phyloP scores from a whole-genome alignment of 805 yeast species.

The Myxozyma vanderwaltii region DNA sequence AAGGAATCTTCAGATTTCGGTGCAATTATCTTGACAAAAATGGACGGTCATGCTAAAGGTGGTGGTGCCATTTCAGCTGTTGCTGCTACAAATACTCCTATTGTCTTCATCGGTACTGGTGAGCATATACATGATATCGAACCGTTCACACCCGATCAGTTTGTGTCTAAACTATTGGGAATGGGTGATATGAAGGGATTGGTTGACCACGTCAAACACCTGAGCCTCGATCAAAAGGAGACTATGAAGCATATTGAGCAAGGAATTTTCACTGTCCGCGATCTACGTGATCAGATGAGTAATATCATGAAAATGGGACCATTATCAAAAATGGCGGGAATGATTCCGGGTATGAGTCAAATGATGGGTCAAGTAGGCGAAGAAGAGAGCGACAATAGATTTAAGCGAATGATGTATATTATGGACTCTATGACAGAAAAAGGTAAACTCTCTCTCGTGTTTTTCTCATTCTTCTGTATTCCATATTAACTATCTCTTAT shows the following conservation, averaged over 20 bases:
- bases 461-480: no score
- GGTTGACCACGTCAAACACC: constrained; percentile 88
- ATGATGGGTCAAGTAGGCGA: constrained; percentile 75
- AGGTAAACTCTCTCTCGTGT: constrained; percentile 14
- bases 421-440: constrained; percentile 95
- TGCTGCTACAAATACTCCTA: constrained; percentile 94
- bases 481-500: neutral
- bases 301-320: constrained; percentile 97
- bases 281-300: constrained; percentile 91
- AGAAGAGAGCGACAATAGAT: constrained; percentile 81
- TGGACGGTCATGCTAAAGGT: constrained; percentile 99
- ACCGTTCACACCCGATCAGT: constrained; percentile 83
- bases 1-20: constrained; percentile 93
- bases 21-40: constrained; percentile 88
- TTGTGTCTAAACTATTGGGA: constrained; percentile 88
- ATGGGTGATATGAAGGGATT: constrained; percentile 94
- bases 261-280: constrained; percentile 89
- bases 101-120: constrained; percentile 96
- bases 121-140: constrained; percentile 94
- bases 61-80: constrained; percentile 99
- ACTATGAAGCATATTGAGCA: constrained; percentile 90
- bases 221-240: constrained; percentile 80
- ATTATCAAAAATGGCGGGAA: constrained; percentile 84
- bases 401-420: constrained; percentile 85
- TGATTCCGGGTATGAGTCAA: constrained; percentile 90